Base-by-base conservation (phyloP, 2,329 filamentous ascomycete species). In the Xylaria arbuscula region DNA sequence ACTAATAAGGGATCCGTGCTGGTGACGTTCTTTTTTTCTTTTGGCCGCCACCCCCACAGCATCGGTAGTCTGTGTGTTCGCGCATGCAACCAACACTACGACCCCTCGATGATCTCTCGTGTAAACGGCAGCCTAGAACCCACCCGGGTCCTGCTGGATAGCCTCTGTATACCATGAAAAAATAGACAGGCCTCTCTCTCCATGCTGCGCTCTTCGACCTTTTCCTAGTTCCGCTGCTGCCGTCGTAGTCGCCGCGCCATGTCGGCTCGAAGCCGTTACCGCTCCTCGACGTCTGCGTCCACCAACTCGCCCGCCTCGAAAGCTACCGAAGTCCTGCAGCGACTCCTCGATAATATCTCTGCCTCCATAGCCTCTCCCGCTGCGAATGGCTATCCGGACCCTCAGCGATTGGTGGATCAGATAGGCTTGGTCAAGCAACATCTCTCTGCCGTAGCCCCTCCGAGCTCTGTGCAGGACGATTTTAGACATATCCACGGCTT, bases 401-500 rank as follows among this genome's bases (percentile, higher is more conserved):
- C 83, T 22, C 74, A 79, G 3, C 79, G 81, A 8, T 81, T 91
- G 42, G 78, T 86, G 70, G 85, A 88, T 72, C 83, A 84, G 62
- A 83, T 92, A 65, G 87, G 89, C 72, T 86, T 88, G 60, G 87
- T 95, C 68, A 88, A 90, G 75, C 91, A 93, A 67, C 83, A 88
- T 70, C 79, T 89, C 34, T 82, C 85, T 50, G 83, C 85, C 10
- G 76, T 80, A 34, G 76, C 82, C 47, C 79, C 84, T 17, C 83
- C 84, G 2, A 82, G 82, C 68, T 79, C 84, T 3, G 82, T 84
- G 5, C 93, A 94, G 81, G 93, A 97, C 81, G 90, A 93, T 73
- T 97, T 98, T 78, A 89, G 94, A 72, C 89, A 93, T 76, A 86
- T 94, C 32, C 85, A 87, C 65, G 94, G 94, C 75, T 97, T 97